Evolutionary conservation across 2,329 filamentous ascomycete species (phyloP).

Genomic region (Ascochyta viciae-villosae): DNA sequence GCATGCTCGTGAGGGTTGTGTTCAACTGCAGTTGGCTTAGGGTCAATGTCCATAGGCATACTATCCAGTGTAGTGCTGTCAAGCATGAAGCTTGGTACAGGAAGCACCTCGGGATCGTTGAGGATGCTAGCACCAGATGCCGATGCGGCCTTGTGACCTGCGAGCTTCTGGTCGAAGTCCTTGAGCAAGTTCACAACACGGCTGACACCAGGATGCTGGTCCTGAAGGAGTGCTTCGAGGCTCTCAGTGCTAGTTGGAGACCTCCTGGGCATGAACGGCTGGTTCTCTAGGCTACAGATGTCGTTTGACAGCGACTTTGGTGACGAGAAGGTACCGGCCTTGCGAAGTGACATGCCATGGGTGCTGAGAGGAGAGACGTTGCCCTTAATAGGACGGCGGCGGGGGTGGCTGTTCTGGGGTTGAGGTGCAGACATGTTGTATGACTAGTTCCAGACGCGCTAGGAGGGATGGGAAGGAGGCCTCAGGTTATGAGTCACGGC

Average conservation of each 20-base stretch:
- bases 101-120: constrained; percentile 57
- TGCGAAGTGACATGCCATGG: constrained; percentile 55
- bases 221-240: constrained; percentile 57
- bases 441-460: constrained; percentile 43
- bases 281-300: constrained; percentile 49
- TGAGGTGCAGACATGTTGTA: constrained; percentile 49
- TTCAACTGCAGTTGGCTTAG: constrained; percentile 48
- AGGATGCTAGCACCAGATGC: constrained; percentile 49
- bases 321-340: constrained; percentile 58
- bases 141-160: constrained; percentile 44
- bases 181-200: constrained; percentile 54
- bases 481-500: constrained; percentile 48
- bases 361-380: constrained; percentile 44
- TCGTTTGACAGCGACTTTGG: constrained; percentile 48
- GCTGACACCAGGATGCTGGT: constrained; percentile 49
- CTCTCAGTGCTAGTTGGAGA: constrained; percentile 58
- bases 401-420: constrained; percentile 52
- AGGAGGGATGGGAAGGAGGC: constrained; percentile 35
- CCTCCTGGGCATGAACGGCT: constrained; percentile 54
- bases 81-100: constrained; percentile 55
- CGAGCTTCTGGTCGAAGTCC: constrained; percentile 54
- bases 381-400: constrained; percentile 54
- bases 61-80: constrained; percentile 45
- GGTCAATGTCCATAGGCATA: constrained; percentile 49
- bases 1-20: constrained; percentile 67